phyloP scores from a whole-genome alignment of 805 yeast species.

The Candida parachauliodes region DNA sequence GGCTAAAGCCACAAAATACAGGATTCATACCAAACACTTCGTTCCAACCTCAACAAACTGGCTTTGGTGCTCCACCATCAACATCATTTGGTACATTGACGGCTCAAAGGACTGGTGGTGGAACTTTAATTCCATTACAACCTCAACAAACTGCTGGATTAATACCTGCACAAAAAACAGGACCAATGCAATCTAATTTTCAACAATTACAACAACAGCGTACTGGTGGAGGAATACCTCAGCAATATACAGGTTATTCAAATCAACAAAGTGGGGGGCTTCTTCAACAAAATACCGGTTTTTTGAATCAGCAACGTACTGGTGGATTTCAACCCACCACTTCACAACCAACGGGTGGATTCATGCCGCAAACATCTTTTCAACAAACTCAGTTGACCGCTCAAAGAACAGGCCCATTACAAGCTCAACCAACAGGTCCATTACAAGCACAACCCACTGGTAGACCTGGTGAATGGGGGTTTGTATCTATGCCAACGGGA shows the following conservation, averaged over 20 bases:
- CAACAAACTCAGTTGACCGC: constrained; percentile 18
- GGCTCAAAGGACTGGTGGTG: constrained; percentile 46
- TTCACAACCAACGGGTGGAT: constrained; percentile 23
- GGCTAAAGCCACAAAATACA: constrained; percentile 32
- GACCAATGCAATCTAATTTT: constrained; percentile 22
- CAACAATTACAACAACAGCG: constrained; percentile 15
- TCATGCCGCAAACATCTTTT: constrained; percentile 25
- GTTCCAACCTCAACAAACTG: constrained; percentile 37
- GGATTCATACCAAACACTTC: constrained; percentile 24
- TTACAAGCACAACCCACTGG: constrained; percentile 59
- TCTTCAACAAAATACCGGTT: constrained; percentile 19
- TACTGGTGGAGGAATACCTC: constrained; percentile 6
- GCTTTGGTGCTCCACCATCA: constrained; percentile 30
- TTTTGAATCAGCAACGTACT: constrained; percentile 15
- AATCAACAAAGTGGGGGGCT: constrained; percentile 34
- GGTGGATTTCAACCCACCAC: constrained; percentile 30
- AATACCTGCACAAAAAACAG: constrained; percentile 45
- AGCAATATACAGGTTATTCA: constrained; percentile 27
- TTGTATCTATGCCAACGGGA: constrained; percentile 64
- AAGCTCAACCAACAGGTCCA: constrained; percentile 40
- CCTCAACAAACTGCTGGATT: constrained; percentile 72
- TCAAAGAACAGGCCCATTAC: constrained; percentile 20
- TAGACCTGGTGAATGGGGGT: constrained; percentile 78
- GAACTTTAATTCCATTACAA: constrained; percentile 44
- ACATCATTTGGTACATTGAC: constrained; percentile 24